Evolutionary conservation across 73 alveolate species (phyloP), one percentile per base, ranked within the genome.

Genomic region (Paramecium biaurelia): DNA sequence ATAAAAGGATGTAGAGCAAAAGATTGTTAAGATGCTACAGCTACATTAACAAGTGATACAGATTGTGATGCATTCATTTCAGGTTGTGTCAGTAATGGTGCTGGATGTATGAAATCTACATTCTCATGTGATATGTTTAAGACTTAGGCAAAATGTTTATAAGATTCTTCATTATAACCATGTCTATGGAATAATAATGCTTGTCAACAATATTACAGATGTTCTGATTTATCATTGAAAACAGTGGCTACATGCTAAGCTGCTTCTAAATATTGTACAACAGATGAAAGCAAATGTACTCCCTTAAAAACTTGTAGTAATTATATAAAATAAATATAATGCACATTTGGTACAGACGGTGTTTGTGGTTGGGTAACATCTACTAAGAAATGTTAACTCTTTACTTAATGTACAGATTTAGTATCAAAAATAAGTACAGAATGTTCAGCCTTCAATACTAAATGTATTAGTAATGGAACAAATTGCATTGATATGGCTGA

Each of bases 311-410:
- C 24, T 2, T 79, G 90, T 21, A 5, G 49, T 1, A 42, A 45
- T 41, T 79, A 79, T 14, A 42, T 53, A 8, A 79, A 79, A 43
- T 47, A 79, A 45, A 3, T 41, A 43, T 41, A 32, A 43, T 79
- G 90, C 15, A 18, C 26, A 24, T 3, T 23, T 12, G 90, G 90
- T 43, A 43, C 90, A 5, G 90, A 79, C 43, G 90, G 90, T 26
- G n/a, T 38, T 41, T 79, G 90, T 79, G 90, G 90, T 23, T 79
- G 90, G 90, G 90, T 18, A 7, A 32, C 90, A 23, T 23, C 90
- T 43, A 74, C 87, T 11, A 79, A 79, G 45, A 43, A 41, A 79
- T 79, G 90, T 45, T 30, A 79, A 79, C 43, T 79, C 47, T 79
- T 43, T 21, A 45, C 49, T 24, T 24, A 24, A 9, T 79, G 90